A percentile compares a stretch with the other conserved stretches of the same genome.
These are phyloP conservation scores for Rhynchospora breviuscula DNA, from an alignment of 176 grass and related monocot genomes.

Conservation along the genomic window DNA sequence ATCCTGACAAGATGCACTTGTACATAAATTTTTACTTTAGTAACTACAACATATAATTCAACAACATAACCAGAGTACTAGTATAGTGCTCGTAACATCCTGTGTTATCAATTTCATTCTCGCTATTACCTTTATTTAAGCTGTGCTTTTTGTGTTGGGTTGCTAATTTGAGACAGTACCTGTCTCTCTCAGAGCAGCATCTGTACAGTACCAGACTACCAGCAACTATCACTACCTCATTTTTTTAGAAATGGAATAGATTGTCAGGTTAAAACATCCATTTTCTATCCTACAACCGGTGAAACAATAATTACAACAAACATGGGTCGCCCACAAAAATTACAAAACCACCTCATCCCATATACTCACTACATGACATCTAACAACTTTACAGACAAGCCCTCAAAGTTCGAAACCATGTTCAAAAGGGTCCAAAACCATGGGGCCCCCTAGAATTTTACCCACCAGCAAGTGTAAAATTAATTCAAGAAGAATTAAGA, in stretches of 20 bases:
- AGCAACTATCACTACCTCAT: neutral
- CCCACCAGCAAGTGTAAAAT: slow-evolving; percentile 13
- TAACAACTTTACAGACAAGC: slow-evolving; percentile 31
- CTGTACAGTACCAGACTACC: neutral
- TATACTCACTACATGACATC: slow-evolving; percentile 16
- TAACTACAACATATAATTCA: neutral
- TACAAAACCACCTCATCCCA: slow-evolving; percentile 26
- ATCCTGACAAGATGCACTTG: neutral
- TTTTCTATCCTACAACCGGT: slow-evolving; percentile 8
- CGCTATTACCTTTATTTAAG: neutral
- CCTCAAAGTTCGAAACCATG: slow-evolving; percentile 29
- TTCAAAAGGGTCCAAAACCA: slow-evolving; percentile 61
- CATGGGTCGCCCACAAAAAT: slow-evolving; percentile 57
- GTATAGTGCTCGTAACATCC: neutral
- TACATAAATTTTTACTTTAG: neutral
- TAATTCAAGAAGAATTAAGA: neutral
- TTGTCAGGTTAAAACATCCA: neutral
- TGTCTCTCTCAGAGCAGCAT: too few relatives aligned
- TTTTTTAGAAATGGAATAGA: neutral
- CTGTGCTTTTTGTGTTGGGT: neutral
- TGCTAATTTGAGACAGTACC: neutral
- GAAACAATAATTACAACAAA: slow-evolving; percentile 75
- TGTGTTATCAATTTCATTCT: neutral
- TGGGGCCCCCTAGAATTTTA: slow-evolving; percentile 38
- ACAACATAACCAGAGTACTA: neutral